A percentile compares a stretch with the other conserved stretches of the same genome.
These are phyloP conservation scores for Hysterangium stoloniferum DNA, from an alignment of 768 basidiomycete genomes.

Conservation along the genomic window DNA sequence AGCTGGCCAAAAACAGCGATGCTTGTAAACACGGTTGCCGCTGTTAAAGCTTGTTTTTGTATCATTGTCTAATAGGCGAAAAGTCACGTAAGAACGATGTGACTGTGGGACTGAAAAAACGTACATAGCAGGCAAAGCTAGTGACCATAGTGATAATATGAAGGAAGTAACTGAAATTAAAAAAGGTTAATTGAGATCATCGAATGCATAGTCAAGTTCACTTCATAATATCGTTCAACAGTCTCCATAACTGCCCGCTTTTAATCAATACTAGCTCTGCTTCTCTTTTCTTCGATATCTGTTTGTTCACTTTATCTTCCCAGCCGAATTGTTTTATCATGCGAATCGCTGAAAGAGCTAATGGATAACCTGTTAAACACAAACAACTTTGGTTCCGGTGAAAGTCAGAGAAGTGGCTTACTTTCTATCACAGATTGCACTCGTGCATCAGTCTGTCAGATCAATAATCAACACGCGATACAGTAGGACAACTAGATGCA, in stretches of 20 bases:
- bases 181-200: too few species aligned
- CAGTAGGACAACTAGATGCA: background rate
- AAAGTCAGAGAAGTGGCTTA: background rate
- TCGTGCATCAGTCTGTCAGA: slow-evolving; percentile 27
- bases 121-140: slow-evolving; percentile 17
- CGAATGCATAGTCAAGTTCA: slow-evolving; percentile 24
- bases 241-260: slow-evolving; percentile 42
- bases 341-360: slow-evolving; percentile 49
- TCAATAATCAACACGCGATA: too few species aligned
- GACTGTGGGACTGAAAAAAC: slow-evolving; percentile 50
- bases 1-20: slow-evolving; percentile 18
- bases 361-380: background rate
- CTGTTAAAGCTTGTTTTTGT: too few species aligned
- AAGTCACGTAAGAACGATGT: slow-evolving; percentile 41
- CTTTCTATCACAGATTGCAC: slow-evolving; percentile 30
- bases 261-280: slow-evolving; percentile 50
- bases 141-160: background rate
- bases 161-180: slow-evolving; percentile 15
- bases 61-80: too few species aligned
- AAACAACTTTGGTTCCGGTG: background rate
- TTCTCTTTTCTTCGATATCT: slow-evolving; percentile 48
- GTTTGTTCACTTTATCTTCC: slow-evolving; percentile 40
- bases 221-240: slow-evolving; percentile 39
- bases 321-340: slow-evolving; percentile 65
- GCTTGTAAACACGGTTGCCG: slow-evolving; percentile 32